Percentiles rank a stretch among this genome's conserved stretches.
phyloP scores from a whole-genome alignment of 1,284 basidiomycete species.

The Clitocybe nebularis region DNA sequence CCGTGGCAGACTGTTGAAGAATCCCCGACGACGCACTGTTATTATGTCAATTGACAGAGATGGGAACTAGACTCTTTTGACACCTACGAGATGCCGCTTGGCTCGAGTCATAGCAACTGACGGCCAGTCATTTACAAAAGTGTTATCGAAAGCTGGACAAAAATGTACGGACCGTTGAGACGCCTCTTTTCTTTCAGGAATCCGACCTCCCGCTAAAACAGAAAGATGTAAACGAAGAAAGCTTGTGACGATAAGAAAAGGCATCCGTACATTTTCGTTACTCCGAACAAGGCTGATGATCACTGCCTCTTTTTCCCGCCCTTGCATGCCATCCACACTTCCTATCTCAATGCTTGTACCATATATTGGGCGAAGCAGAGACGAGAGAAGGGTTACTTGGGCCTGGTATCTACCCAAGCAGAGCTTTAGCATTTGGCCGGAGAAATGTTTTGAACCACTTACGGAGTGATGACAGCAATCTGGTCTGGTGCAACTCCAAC shows the following conservation, averaged over 20 bases:
- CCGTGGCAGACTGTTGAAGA: conserved; percentile 86
- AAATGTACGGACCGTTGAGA: conserved; percentile 64
- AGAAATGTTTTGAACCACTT: conserved; percentile 20
- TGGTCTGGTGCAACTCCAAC: conserved; percentile 70
- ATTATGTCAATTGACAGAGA: not conserved
- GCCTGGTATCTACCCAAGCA: conserved; percentile 70
- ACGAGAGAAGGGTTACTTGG: conserved; percentile 79
- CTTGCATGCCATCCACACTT: conserved; percentile 92
- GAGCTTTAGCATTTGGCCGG: conserved; percentile 1
- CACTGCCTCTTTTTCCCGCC: conserved; percentile 87
- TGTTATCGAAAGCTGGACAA: conserved; percentile 3
- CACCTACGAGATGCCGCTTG: conserved; percentile 77
- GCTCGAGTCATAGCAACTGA: conserved; percentile 93
- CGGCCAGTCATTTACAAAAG: conserved; percentile 1
- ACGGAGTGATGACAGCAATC: conserved; percentile 92
- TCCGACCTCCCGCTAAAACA: conserved; percentile 75
- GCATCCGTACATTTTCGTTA: conserved; percentile 64
- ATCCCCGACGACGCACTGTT: conserved; percentile 86
- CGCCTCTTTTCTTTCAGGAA: conserved; percentile 89
- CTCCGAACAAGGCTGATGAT: conserved; percentile 87
- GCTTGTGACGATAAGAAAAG: not conserved
- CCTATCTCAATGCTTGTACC: conserved; percentile 82
- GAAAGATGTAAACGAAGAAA: conserved; percentile 5
- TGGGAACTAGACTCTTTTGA: not conserved
- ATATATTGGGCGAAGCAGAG: conserved; percentile 63